Percentiles rank a stretch among this genome's conserved stretches.
Evolutionary conservation across 768 basidiomycete species (phyloP).

Genomic region (Trametes coccinea): DNA sequence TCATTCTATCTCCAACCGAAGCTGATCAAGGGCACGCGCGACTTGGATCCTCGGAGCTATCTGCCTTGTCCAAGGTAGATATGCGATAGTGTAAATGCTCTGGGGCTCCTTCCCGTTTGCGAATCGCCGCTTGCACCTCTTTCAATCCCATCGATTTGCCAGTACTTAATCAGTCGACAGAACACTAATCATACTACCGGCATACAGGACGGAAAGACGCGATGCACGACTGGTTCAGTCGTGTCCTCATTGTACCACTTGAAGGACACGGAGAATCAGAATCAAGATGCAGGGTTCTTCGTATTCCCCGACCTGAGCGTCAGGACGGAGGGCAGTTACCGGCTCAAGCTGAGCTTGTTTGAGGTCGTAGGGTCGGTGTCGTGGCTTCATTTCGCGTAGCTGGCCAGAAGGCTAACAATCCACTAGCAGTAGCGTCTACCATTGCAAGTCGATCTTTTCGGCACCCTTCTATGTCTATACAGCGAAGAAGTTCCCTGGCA

Average conservation of each 20-base stretch:
- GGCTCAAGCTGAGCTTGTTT: conserved; percentile 72
- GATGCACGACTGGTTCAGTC: conserved; percentile 88
- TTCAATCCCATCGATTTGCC: no score
- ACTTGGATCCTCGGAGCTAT: no score
- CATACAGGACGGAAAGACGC: conserved; percentile 78
- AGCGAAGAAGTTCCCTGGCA: conserved; percentile 95
- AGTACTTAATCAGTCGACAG: neutral
- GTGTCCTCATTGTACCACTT: conserved; percentile 91
- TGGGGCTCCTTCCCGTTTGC: no score
- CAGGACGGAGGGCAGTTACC: conserved; percentile 88
- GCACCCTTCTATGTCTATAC: conserved; percentile 93
- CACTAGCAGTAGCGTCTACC: conserved; percentile 75
- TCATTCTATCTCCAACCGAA: no score
- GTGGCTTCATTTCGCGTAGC: neutral
- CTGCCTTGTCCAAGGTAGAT: no score
- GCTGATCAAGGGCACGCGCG: no score
- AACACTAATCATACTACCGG: neutral
- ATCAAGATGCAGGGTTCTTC: conserved; percentile 86
- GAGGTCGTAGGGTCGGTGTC: conserved; percentile 85
- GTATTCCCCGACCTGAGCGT: conserved; percentile 96
- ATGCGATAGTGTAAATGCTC: no score
- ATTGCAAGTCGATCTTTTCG: conserved; percentile 89
- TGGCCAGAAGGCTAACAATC: neutral
- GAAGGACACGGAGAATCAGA: conserved; percentile 60
- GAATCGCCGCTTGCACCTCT: no score